Conservation (phyloP, 768 basidiomycete genomes). For the Pleurotus eryngii region DNA sequence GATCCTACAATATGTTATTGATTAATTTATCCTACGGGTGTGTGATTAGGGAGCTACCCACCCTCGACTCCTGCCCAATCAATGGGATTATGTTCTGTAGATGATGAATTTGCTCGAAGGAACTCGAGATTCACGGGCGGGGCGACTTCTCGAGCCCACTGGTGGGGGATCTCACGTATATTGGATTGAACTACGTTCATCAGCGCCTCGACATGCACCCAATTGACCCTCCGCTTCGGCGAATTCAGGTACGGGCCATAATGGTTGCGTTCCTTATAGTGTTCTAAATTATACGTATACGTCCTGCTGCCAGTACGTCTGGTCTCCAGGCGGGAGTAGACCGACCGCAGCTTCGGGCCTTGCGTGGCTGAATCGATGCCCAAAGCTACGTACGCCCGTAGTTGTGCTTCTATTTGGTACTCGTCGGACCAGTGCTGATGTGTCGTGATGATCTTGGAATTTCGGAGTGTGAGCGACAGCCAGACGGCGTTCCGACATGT, state of each 20-base stretch:
- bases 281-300: conserved; percentile 62
- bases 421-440: conserved; percentile 2
- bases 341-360: conserved; percentile 15
- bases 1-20: conserved; percentile 32
- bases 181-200: conserved; percentile 53
- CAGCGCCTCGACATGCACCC: conserved; percentile 62
- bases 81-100: conserved; percentile 27
- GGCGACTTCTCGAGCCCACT: conserved; percentile 28
- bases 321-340: conserved; percentile 22
- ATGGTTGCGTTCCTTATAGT: conserved; percentile 45
- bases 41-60: conserved; percentile 10
- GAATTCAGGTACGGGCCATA: conserved; percentile 58
- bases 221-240: conserved; percentile 43
- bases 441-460: conserved; percentile 26
- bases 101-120: conserved; percentile 53
- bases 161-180: conserved; percentile 39
- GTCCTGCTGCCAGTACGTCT: conserved; percentile 49
- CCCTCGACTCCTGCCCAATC: conserved; percentile 80
- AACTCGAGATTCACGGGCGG: conserved; percentile 53
- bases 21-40: background rate
- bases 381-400: conserved; percentile 43
- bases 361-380: conserved; percentile 46
- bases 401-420: conserved; percentile 22
- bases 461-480: conserved; percentile 39
- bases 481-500: conserved; percentile 43